Evolutionary conservation across 495 filamentous ascomycete species (phyloP).

Genomic region (Xylona heveae): DNA sequence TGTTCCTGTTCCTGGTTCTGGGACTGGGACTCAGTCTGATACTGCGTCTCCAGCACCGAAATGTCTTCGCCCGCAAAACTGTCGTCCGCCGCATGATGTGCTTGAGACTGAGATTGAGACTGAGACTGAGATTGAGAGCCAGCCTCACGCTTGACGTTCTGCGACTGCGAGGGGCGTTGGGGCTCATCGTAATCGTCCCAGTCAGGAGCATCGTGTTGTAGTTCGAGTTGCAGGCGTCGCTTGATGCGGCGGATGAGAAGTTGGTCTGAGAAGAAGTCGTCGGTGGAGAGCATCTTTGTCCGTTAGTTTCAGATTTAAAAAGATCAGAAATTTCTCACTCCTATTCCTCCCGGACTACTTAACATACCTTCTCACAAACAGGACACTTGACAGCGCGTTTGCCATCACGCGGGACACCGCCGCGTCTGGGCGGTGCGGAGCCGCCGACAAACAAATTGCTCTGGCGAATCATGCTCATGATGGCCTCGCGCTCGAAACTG

Average conservation of each 20-base stretch:
- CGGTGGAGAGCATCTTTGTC: conserved; percentile 3
- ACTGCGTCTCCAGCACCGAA: no score
- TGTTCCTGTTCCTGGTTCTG: no score
- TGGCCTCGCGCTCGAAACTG: conserved; percentile 57
- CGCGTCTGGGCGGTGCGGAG: no score
- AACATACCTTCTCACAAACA: conserved; percentile 19
- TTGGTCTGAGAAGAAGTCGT: conserved; percentile 3
- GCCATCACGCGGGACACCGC: conserved; percentile 9
- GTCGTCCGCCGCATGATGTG: no score
- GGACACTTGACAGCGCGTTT: conserved; percentile 24
- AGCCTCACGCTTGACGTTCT: no score
- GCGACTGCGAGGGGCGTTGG: no score
- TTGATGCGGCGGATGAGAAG: conserved; percentile 5
- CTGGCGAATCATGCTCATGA: conserved; percentile 35
- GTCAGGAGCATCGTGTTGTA: conserved; percentile 1
- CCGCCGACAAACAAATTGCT: conserved; percentile 11
- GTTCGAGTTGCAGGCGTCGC: neutral
- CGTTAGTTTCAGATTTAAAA: no score
- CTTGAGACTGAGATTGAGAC: no score
- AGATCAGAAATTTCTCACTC: no score
- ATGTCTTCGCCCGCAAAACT: no score
- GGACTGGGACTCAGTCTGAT: no score
- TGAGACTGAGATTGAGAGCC: no score
- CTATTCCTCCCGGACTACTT: neutral
- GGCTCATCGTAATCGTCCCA: neutral